Evolutionary conservation across 257 asterid species (phyloP), one percentile per base, ranked within the genome.

Genomic region (Ligustrum vulgare): DNA sequence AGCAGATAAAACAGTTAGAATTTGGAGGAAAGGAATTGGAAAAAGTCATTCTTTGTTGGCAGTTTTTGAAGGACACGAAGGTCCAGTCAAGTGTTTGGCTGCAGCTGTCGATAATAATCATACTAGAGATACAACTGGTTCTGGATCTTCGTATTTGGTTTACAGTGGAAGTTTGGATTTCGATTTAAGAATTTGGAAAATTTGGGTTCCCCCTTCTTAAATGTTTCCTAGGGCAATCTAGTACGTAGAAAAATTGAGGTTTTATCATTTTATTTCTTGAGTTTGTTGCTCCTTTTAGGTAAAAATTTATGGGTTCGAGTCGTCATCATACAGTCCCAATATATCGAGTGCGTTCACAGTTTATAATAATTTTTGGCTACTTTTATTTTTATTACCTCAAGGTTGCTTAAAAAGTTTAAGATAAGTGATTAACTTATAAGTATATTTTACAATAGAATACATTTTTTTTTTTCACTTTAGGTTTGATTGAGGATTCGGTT

Each of bases 81-180:
- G 96, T 77, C 96, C 98, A 9, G 89, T 93, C 28, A 93, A 93
- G 78, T 91, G 93, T 80, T 84, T 93, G 88, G 74, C 89, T 0
- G 95, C 92, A 10, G 80, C 71, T 23, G 47, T 66, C 6, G 95
- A 86, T 60, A 67, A 10, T 2, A 71, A 15, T 5, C 35, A 71
- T 72, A 23, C 9, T 8, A 54, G 12, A 16, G 67, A 28, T 5
- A 36, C 64, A 64, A 13, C n/a, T 34, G 67, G 70, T 35, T 69
- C 65, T 4, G 81, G 84, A 6, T 54, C 25, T 76, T 88, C 80
- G 45, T 91, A 76, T 72, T 5, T 79, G 35, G 74, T 91, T 74
- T 91, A 87, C 28, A 91, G 94, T 81, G 97, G 98, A 16, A 79
- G 94, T 37, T 69, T 93, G 86, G 96, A 93, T 86, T 87, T 74